Evolutionary conservation across 768 basidiomycete species (phyloP).

Genomic region (Cyathus striatus): DNA sequence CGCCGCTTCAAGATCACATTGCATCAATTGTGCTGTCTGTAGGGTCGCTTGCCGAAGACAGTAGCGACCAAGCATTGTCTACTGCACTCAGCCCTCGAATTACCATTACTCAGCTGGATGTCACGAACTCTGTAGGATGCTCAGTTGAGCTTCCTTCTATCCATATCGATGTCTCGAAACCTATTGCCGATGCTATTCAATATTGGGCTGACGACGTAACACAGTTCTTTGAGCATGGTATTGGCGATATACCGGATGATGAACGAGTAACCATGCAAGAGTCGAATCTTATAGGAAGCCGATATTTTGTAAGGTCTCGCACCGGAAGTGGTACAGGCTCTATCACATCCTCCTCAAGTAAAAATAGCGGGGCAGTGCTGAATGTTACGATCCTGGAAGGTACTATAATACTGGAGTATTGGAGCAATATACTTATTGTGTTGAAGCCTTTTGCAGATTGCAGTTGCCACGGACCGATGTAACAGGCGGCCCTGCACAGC

Average conservation of each 20-base stretch:
- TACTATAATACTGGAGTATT: slow-evolving; percentile 2
- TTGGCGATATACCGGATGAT: slow-evolving; percentile 15
- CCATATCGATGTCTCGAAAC: slow-evolving; percentile 58
- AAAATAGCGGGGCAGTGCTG: slow-evolving; percentile 36
- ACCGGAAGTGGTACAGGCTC: slow-evolving; percentile 36
- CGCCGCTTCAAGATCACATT: slow-evolving; percentile 27
- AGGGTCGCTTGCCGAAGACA: slow-evolving; percentile 28
- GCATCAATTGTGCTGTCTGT: slow-evolving; percentile 47
- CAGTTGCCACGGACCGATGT: slow-evolving; percentile 11
- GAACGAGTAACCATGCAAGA: slow-evolving; percentile 40
- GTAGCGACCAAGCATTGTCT: too few species aligned
- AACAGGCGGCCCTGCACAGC: slow-evolving; percentile 1
- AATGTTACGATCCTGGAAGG: slow-evolving; percentile 47
- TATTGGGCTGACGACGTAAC: slow-evolving; percentile 83
- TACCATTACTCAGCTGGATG: slow-evolving; percentile 20
- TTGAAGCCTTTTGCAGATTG: slow-evolving; percentile 14
- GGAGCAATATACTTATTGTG: neutral
- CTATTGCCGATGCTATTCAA: slow-evolving; percentile 70
- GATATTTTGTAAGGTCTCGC: slow-evolving; percentile 62
- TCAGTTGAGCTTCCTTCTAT: slow-evolving; percentile 54
- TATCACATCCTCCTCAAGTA: slow-evolving; percentile 15
- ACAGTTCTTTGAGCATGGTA: slow-evolving; percentile 55
- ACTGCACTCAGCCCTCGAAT: too few species aligned
- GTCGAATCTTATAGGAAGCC: slow-evolving; percentile 72
- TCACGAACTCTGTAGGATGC: slow-evolving; percentile 12